Percentiles rank a stretch among this genome's conserved stretches.
Conservation (phyloP, 108 stramenopile species). For the Fragilaria crotonensis region DNA sequence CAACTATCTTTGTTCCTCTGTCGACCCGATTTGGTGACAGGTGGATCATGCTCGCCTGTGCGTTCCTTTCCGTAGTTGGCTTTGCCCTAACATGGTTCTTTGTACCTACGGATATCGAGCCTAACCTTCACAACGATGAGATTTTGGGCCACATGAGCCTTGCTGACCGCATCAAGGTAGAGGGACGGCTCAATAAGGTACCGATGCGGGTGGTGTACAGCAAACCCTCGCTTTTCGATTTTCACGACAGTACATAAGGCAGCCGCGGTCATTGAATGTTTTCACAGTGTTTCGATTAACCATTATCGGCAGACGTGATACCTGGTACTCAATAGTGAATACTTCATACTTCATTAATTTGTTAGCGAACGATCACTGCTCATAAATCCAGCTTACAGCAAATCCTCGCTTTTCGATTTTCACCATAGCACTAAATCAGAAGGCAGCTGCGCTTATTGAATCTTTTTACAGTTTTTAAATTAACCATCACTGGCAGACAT, state of each 20-base stretch:
- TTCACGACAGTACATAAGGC: background rate
- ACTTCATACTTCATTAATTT: no score
- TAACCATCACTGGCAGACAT: no score
- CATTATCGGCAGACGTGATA: no score
- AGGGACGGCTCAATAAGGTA: background rate
- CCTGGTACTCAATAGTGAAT: no score
- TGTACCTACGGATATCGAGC: background rate
- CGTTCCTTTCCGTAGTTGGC: conserved; percentile 26
- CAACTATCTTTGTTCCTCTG: conserved; percentile 34
- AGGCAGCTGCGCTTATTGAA: no score
- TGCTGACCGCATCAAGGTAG: background rate
- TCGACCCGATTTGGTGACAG: conserved; percentile 30
- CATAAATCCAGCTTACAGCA: no score
- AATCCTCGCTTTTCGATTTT: no score
- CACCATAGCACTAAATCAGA: no score
- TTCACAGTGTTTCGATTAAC: no score
- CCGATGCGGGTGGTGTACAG: conserved; percentile 7
- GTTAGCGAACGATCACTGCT: no score
- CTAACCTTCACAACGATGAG: background rate
- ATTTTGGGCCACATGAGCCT: background rate
- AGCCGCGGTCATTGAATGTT: no score
- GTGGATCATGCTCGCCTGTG: conserved; percentile 43
- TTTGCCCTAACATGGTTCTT: conserved; percentile 24
- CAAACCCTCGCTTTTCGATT: conserved; percentile 12
- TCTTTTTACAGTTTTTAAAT: no score